Percentiles rank a stretch among this genome's conserved stretches.
Evolutionary conservation across 108 stramenopile species (phyloP).

Genomic region (Parmales sp.): DNA sequence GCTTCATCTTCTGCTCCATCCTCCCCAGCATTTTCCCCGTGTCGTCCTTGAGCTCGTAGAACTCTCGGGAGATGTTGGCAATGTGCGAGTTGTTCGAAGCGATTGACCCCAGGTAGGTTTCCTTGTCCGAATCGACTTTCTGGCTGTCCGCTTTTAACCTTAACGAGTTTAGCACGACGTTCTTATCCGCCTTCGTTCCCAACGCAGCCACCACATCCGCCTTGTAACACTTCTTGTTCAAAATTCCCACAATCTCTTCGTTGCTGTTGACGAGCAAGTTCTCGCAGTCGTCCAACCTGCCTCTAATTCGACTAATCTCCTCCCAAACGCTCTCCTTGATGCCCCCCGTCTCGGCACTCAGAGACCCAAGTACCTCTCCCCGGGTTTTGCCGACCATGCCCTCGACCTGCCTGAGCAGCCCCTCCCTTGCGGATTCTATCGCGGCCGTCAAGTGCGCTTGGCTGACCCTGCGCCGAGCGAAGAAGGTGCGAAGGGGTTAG

Average conservation of each 20-base stretch:
- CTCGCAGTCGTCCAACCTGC: constrained; percentile 8
- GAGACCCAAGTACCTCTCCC: not conserved
- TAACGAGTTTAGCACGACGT: not conserved
- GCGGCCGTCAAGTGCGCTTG: constrained; percentile 5
- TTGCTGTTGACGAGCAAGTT: not conserved
- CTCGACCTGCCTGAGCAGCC: not conserved
- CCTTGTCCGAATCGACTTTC: not conserved
- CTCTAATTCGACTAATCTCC: not conserved
- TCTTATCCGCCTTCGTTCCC: constrained; percentile 2
- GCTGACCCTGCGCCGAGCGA: too few relatives aligned
- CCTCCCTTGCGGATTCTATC: not conserved
- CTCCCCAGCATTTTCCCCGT: not conserved
- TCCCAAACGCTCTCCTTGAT: constrained; percentile 7
- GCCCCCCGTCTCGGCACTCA: not conserved
- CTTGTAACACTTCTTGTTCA: constrained; percentile 4
- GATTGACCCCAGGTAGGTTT: not conserved
- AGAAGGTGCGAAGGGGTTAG: too few relatives aligned
- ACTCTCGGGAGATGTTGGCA: not conserved
- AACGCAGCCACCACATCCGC: not conserved
- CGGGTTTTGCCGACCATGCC: not conserved
- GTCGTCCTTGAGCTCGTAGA: not conserved
- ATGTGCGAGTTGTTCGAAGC: not conserved
- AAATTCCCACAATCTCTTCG: not conserved
- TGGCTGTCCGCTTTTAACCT: not conserved
- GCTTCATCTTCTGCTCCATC: not conserved